Conservation (phyloP, 2,329 filamentous ascomycete genomes). For the Sclerotinia sclerotiorum region DNA sequence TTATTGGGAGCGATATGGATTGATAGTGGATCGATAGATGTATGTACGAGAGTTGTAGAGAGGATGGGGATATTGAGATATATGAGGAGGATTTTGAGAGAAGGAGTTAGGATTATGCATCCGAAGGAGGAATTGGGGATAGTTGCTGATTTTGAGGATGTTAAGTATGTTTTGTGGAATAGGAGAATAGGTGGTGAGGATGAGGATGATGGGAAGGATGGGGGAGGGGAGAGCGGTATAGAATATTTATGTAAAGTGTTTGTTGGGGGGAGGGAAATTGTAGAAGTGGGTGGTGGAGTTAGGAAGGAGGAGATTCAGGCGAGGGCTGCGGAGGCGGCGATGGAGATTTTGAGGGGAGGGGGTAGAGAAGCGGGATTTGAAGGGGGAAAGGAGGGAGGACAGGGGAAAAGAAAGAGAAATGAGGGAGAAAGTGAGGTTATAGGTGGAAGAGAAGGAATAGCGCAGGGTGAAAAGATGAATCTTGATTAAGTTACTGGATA, state of each 20-base stretch:
- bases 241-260: conserved; percentile 49
- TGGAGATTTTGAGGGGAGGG: conserved; percentile 40
- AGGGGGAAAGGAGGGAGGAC: background rate
- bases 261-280: conserved; percentile 50
- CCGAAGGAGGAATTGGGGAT: conserved; percentile 69
- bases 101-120: conserved; percentile 57
- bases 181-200: background rate
- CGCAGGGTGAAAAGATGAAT: background rate
- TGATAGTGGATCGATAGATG: conserved; percentile 65
- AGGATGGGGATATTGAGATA: conserved; percentile 64
- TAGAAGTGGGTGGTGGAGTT: conserved; percentile 48
- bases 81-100: conserved; percentile 46
- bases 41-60: conserved; percentile 61
- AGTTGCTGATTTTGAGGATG: conserved; percentile 51
- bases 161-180: conserved; percentile 53
- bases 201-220: background rate
- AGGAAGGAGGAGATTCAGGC: conserved; percentile 54
- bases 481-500: background rate
- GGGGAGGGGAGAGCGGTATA: no score
- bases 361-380: background rate
- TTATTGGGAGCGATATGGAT: conserved; percentile 81
- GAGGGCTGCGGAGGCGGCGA: conserved; percentile 54
- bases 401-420: background rate
- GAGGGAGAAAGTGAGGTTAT: background rate
- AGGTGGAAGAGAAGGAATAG: background rate